Evolutionary conservation across 2,329 filamentous ascomycete species (phyloP).

Genomic region (Laburnicola sp.): DNA sequence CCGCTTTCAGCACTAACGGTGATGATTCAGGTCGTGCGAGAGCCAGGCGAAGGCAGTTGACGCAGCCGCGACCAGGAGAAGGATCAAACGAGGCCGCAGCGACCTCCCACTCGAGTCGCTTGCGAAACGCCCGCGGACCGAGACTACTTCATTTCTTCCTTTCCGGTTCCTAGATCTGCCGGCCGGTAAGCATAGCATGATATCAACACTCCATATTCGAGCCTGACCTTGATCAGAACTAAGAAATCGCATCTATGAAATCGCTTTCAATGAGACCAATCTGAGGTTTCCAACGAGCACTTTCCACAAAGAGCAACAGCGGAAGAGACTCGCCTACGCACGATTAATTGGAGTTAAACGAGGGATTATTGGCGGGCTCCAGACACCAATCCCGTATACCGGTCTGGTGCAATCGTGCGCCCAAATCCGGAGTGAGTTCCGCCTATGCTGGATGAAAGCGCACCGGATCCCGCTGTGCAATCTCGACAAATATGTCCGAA

Average conservation of each 20-base stretch:
- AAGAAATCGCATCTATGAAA: constrained; percentile 30
- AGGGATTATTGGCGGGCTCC: no score
- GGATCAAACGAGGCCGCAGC: constrained; percentile 7
- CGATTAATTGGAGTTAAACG: no score
- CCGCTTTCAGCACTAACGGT: constrained; percentile 2
- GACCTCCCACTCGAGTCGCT: not conserved
- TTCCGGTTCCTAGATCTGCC: constrained; percentile 31
- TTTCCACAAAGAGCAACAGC: constrained; percentile 4
- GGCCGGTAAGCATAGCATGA: constrained; percentile 17
- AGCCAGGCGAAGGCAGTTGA: constrained; percentile 1
- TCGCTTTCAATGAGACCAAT: constrained; percentile 14
- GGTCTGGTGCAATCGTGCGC: constrained; percentile 25
- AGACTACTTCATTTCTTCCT: not conserved
- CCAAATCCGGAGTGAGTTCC: constrained; percentile 32
- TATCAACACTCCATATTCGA: not conserved
- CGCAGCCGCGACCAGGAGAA: not conserved
- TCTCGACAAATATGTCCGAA: constrained; percentile 22
- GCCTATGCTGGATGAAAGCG: constrained; percentile 26
- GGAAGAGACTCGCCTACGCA: not conserved
- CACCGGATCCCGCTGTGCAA: constrained; percentile 24
- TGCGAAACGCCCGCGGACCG: constrained; percentile 13
- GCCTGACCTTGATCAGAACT: constrained; percentile 18
- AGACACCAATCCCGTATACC: constrained; percentile 20
- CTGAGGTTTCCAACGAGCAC: constrained; percentile 18
- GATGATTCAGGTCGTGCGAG: constrained; percentile 9